Base-by-base conservation (phyloP, 495 filamentous ascomycete genomes). In the Trichoderma gamsii region DNA sequence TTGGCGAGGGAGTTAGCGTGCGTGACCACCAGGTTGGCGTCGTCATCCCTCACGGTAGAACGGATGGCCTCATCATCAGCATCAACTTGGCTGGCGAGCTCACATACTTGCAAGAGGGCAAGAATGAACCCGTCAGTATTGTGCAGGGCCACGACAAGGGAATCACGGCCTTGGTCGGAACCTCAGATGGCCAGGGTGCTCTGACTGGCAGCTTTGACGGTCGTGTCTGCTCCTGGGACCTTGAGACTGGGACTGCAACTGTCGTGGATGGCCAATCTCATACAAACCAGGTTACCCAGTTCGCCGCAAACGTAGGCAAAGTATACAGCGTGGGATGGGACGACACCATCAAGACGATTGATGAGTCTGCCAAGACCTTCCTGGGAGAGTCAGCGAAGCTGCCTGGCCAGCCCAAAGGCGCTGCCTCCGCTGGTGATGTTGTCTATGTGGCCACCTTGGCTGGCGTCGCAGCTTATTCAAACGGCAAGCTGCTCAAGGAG, bases 61-160 rank as follows among this genome's bases (percentile, higher is more conserved):
- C 80, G 63, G 95, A 99, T 72, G 90, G 89, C 52, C 81, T 96
- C 68, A 86, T 99, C 63, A 91, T 99, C 77, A 96, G 91, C 79
- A 79, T 98, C 70, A 92, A 90, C 61, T 83, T 99, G 27, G 87
- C 86, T 63, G 95, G 95, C 2, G 90, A 97, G 74, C 84, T 99
- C 67, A 97, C 92, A 76, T 99, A 98, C 76, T 83, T 97, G 41
- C 82, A 83, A 0, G 85, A 90, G 71, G 90, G 88, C 8, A 89
- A 80, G 38, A 80, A 87, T 4, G 83, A 86, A 64, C 90, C 92
- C 6, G 82, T 82, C 69, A 87, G 82, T 75, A 84, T 92, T 8
- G 82, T 99, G 3, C 88, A 93, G 67, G 95, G 95, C n/a, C 94
- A 98, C 75, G 94, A 97, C 78, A 96, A 92, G 79, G 92, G 85